Evolutionary conservation across 2,329 filamentous ascomycete genomes (phyloP), one percentile per base, ranked within the genome.

Genomic region (Cladosporium velox): DNA sequence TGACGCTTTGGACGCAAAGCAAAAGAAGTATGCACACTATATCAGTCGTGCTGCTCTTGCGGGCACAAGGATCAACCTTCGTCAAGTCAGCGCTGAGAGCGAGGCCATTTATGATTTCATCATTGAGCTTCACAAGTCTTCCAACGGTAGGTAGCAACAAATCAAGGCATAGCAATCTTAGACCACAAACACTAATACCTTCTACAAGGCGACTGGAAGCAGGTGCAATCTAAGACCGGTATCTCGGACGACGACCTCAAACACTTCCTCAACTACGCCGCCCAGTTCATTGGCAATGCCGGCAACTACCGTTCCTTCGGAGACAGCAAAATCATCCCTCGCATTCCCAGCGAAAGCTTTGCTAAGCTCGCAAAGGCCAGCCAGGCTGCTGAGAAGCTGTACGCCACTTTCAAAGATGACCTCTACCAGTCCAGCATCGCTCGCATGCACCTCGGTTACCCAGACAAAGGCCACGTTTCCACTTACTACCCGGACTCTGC

Each of bases 1-100:
- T 74, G 90, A 94, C 65, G 87, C 88, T 41, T 79, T 95, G 68
- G 85, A 81, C 63, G 87, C 91, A 73, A 84, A 90, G 76, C 88
- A 96, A 82, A 70, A 72, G 67, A 71, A 93, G 66, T 75, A 75
- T 49, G 72, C 73, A 28, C 74, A 75, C 66, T 74, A 90, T 76
- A 91, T 96, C 76, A 92, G 89, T 86, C 87, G 80, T 66, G 82
- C 82, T 30, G 81, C 79, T 62, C 79, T 81, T 58, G 77, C 81
- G 41, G 84, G 84, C 7, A 82, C 82, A 4, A 77, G 84, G 55
- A 80, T 86, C 61, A 82, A 85, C 58, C 77, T 86, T 32, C 81
- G 83, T 49, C 84, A 86, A 72, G 77, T 83, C 32, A 85, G 82
- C 4, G 78, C 80, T 34, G 84, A 86, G 70, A 81, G 82, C 4